phyloP scores from a whole-genome alignment of 306 rosid genomes.

The Bauhinia variegata region DNA sequence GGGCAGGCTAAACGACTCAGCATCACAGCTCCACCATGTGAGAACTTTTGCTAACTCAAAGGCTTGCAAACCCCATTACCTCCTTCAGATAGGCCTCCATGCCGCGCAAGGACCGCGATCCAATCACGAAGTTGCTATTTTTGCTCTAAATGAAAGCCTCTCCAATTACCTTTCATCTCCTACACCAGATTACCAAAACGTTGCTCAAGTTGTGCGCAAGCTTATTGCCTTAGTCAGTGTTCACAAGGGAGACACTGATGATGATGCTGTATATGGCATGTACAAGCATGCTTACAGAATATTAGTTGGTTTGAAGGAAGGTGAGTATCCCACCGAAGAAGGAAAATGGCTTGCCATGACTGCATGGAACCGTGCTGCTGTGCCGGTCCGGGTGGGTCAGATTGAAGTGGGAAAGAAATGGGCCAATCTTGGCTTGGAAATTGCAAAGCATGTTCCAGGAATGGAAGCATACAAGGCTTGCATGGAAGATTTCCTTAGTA shows the following conservation, averaged over 20 bases:
- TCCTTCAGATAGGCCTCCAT: conserved; percentile 76
- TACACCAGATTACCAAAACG: conserved; percentile 64
- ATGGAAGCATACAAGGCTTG: conserved; percentile 81
- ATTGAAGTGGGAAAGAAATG: conserved; percentile 78
- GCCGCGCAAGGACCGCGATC: conserved; percentile 70
- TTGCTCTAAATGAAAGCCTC: conserved; percentile 80
- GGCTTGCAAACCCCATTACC: conserved; percentile 68
- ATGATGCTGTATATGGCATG: conserved; percentile 69
- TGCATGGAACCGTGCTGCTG: conserved; percentile 91
- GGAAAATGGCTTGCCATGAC: conserved; percentile 97
- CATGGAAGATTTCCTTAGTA: conserved; percentile 74
- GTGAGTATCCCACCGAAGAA: conserved; percentile 81
- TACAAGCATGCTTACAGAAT: conserved; percentile 77
- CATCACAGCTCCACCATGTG: conserved; percentile 61
- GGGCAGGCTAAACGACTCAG: conserved; percentile 76
- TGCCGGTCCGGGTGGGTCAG: conserved; percentile 80
- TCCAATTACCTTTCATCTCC: conserved; percentile 74
- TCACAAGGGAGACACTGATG: conserved; percentile 80
- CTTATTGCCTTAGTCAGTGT: conserved; percentile 68
- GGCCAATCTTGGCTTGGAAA: conserved; percentile 79
- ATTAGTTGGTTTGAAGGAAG: conserved; percentile 89
- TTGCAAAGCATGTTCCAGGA: conserved; percentile 77
- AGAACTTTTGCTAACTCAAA: conserved; percentile 66
- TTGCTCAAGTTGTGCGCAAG: conserved; percentile 76
- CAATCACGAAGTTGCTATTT: conserved; percentile 77